Percentiles rank a stretch among this genome's conserved stretches.
phyloP scores from a whole-genome alignment of 306 rosid genomes.

The Casuarina equisetifolia region DNA sequence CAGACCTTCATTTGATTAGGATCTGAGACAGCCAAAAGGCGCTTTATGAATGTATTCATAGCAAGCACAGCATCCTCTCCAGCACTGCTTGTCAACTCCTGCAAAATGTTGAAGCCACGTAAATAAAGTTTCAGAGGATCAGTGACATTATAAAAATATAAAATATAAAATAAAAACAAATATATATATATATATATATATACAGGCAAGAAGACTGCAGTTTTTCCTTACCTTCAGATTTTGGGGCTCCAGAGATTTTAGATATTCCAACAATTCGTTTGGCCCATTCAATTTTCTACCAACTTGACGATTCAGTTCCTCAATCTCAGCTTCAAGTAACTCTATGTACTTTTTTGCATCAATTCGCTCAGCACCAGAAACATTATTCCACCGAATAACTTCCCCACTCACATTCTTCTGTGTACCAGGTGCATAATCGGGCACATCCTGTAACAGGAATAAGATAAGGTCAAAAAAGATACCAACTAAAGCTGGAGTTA shows the following conservation, averaged over 20 bases:
- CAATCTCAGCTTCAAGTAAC: conserved; percentile 92
- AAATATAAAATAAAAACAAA: neutral
- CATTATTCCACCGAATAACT: conserved; percentile 90
- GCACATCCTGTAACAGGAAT: conserved; percentile 62
- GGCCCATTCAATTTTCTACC: conserved; percentile 78
- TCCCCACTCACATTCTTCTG: conserved; percentile 95
- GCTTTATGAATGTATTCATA: conserved; percentile 94
- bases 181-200: too few relatives aligned
- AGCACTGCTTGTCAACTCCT: conserved; percentile 92
- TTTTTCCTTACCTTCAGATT: conserved; percentile 69
- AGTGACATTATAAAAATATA: neutral
- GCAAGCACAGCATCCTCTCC: conserved; percentile 96
- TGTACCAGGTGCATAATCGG: conserved; percentile 89
- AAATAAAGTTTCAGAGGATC: neutral
- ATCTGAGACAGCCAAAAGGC: conserved; percentile 89
- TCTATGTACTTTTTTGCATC: conserved; percentile 96
- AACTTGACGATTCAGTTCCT: conserved; percentile 87
- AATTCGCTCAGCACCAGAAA: conserved; percentile 80
- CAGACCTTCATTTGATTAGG: conserved; percentile 88
- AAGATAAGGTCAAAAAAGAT: conserved; percentile 25
- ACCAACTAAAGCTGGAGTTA: conserved; percentile 17
- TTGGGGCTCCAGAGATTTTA: conserved; percentile 94
- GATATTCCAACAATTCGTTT: conserved; percentile 88
- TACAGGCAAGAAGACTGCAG: neutral
- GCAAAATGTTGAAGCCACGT: conserved; percentile 19